Evolutionary conservation across 2,329 filamentous ascomycete species (phyloP).

Genomic region (Verticillium klebahnii): DNA sequence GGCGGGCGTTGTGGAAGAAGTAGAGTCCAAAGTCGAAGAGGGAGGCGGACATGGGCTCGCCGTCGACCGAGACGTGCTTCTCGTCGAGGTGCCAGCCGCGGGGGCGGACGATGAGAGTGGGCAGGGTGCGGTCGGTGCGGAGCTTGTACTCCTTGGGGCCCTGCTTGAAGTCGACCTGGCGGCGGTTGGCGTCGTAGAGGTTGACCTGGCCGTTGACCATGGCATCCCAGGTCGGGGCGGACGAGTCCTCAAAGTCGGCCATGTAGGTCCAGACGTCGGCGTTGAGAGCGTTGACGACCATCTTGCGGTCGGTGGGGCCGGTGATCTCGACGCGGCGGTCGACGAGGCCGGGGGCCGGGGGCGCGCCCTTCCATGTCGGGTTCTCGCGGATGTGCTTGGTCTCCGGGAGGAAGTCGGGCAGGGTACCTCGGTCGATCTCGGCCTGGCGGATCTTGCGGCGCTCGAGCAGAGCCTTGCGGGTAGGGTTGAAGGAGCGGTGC

Average conservation of each 20-base stretch:
- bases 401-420: constrained; percentile 84
- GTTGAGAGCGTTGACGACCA: constrained; percentile 90
- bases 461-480: constrained; percentile 75
- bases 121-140: constrained; percentile 70
- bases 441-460: constrained; percentile 73
- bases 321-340: constrained; percentile 88
- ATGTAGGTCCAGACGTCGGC: constrained; percentile 91
- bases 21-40: constrained; percentile 91
- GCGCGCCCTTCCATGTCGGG: constrained; percentile 78
- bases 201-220: constrained; percentile 93
- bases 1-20: constrained; percentile 89
- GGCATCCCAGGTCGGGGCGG: constrained; percentile 87
- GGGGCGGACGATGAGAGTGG: constrained; percentile 80
- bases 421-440: constrained; percentile 75
- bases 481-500: constrained; percentile 80
- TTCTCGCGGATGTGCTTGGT: constrained; percentile 86
- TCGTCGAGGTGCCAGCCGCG: constrained; percentile 90
- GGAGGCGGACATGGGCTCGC: constrained; percentile 77
- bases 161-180: constrained; percentile 84
- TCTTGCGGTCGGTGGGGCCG: constrained; percentile 85
- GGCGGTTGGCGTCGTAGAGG: constrained; percentile 81
- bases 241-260: constrained; percentile 90
- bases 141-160: constrained; percentile 89
- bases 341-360: constrained; percentile 76
- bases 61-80: constrained; percentile 87